These are phyloP conservation scores for Biscogniauxia sp. DNA, from an alignment of 2,329 filamentous ascomycete genomes.

Conservation along the genomic window DNA sequence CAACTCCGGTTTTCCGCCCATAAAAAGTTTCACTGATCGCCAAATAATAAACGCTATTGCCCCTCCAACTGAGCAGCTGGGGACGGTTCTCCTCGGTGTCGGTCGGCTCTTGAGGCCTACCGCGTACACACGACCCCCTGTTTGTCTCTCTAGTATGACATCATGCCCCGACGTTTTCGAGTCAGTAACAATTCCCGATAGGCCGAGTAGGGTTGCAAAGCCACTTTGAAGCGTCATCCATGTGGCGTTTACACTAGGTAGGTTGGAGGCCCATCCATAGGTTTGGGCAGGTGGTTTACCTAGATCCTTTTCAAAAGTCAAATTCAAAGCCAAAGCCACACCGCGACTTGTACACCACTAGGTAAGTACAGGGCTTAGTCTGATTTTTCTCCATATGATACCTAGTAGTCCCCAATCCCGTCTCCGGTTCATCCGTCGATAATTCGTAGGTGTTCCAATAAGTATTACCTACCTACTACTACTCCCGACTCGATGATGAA, in stretches of 20 bases:
- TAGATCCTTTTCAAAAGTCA: slow-evolving; percentile 4
- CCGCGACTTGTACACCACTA: not conserved
- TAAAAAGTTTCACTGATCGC: slow-evolving; percentile 1
- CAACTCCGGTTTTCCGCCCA: not conserved
- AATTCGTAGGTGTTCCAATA: too few relatives aligned
- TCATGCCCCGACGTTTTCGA: slow-evolving; percentile 16
- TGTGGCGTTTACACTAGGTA: not conserved
- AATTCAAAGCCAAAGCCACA: not conserved
- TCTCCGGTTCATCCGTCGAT: not conserved
- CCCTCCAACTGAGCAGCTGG: slow-evolving; percentile 6
- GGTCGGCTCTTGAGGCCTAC: not conserved
- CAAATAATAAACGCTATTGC: slow-evolving; percentile 2
- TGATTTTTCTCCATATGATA: too few relatives aligned
- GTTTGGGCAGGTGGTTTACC: too few relatives aligned
- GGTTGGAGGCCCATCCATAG: too few relatives aligned
- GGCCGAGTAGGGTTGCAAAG: slow-evolving; percentile 4
- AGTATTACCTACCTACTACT: too few relatives aligned
- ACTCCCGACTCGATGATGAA: too few relatives aligned
- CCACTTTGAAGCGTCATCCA: slow-evolving; percentile 15
- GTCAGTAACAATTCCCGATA: slow-evolving; percentile 13
- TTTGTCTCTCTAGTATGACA: slow-evolving; percentile 9
- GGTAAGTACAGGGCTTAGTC: too few relatives aligned
- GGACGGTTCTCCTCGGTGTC: not conserved
- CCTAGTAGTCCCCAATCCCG: not conserved
- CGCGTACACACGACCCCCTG: not conserved